Conservation (phyloP, 108 stramenopile genomes). For the Cyclotella atomus region DNA sequence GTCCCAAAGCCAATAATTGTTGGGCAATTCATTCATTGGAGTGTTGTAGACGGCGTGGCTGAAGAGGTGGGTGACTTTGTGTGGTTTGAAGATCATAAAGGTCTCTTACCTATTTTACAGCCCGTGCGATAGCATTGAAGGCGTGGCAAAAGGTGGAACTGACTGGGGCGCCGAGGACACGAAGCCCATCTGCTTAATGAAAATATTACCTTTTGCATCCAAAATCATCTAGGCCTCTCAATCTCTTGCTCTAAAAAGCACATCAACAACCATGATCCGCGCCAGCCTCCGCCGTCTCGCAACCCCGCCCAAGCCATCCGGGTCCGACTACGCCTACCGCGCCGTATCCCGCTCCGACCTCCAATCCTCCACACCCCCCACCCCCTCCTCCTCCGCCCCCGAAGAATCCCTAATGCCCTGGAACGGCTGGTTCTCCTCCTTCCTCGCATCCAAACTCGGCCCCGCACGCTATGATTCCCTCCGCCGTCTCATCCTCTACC, state of each 20-base stretch:
- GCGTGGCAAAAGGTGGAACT: neutral
- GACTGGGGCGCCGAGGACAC: neutral
- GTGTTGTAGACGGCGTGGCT: neutral
- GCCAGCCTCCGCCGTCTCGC: slow-evolving; percentile 37
- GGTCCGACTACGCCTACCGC: slow-evolving; percentile 25
- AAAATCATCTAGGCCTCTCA: no score
- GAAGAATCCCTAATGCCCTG: slow-evolving; percentile 86
- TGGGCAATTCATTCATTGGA: neutral
- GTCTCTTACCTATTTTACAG: neutral
- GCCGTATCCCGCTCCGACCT: slow-evolving; percentile 46
- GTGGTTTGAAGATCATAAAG: neutral
- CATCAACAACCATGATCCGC: slow-evolving; percentile 32
- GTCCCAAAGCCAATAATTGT: neutral
- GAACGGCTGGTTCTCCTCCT: slow-evolving; percentile 80
- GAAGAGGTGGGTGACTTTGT: neutral
- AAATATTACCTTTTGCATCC: no score
- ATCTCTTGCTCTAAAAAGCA: neutral
- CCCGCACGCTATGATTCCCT: slow-evolving; percentile 56
- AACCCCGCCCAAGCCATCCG: slow-evolving; percentile 6
- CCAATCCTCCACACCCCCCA: slow-evolving; percentile 11
- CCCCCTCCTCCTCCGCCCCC: slow-evolving; percentile 35
- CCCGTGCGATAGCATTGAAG: neutral
- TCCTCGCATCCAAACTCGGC: slow-evolving; percentile 67
- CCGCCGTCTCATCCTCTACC: slow-evolving; percentile 62
- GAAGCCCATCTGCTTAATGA: neutral